Percentiles rank a stretch among this genome's conserved stretches.
These are phyloP conservation scores for Fraxinus anomala DNA, from an alignment of 257 asterid genomes.

Conservation along the genomic window DNA sequence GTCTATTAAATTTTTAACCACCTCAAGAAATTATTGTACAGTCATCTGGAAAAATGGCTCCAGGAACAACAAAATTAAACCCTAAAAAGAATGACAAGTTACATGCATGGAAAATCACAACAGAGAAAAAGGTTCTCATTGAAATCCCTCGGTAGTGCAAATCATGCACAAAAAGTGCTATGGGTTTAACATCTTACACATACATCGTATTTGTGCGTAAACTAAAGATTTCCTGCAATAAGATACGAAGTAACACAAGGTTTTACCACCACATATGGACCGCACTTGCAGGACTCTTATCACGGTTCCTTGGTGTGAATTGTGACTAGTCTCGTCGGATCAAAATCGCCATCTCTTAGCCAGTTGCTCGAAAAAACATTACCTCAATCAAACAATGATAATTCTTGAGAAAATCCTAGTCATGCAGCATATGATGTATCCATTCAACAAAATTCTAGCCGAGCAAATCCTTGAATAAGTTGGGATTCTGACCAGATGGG, in stretches of 20 bases:
- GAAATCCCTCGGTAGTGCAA: not conserved
- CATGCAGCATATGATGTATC: conserved; percentile 19
- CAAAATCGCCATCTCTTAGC: conserved; percentile 18
- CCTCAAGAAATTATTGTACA: not conserved
- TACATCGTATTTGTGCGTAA: conserved; percentile 26
- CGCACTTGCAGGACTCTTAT: not conserved
- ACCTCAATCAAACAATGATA: conserved; percentile 1
- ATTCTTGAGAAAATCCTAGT: conserved; percentile 25
- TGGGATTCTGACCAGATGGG: conserved; percentile 87
- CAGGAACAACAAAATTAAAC: not conserved
- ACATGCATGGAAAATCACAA: not conserved
- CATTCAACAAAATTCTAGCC: conserved; percentile 40
- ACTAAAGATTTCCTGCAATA: conserved; percentile 22
- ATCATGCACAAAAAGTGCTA: not conserved
- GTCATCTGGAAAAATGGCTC: not conserved
- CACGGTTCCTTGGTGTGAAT: not conserved
- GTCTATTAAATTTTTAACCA: not conserved
- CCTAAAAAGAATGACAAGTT: not conserved
- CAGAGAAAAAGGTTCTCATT: not conserved
- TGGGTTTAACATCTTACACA: conserved; percentile 26
- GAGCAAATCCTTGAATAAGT: conserved; percentile 78
- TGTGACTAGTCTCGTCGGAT: conserved; percentile 1
- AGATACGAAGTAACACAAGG: conserved; percentile 33
- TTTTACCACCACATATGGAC: not conserved
- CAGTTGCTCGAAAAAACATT: conserved; percentile 22